Conservation (phyloP, 2,329 filamentous ascomycete species). For the Cladosporium phlei region DNA sequence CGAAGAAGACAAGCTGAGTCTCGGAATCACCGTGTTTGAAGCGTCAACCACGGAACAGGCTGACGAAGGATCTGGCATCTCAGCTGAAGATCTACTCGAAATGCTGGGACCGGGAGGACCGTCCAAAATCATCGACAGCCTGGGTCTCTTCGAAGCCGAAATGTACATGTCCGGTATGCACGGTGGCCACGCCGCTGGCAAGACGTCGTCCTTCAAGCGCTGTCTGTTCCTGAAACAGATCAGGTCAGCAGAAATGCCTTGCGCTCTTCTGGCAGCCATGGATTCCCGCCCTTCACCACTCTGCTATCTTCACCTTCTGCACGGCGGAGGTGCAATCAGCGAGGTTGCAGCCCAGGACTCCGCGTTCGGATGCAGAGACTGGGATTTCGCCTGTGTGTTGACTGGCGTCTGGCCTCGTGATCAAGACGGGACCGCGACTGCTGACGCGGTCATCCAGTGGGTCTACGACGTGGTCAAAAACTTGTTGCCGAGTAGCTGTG, state of each 20-base stretch:
- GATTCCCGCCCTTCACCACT: conserved; percentile 46
- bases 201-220: conserved; percentile 61
- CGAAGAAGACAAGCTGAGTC: conserved; percentile 41
- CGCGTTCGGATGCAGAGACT: conserved; percentile 60
- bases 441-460: conserved; percentile 45
- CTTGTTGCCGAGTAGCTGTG: conserved; percentile 48
- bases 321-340: conserved; percentile 51
- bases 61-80: not conserved
- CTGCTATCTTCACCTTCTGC: conserved; percentile 61
- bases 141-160: conserved; percentile 54
- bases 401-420: conserved; percentile 58
- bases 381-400: conserved; percentile 60
- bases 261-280: conserved; percentile 44
- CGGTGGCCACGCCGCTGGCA: conserved; percentile 53
- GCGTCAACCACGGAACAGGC: conserved; percentile 24
- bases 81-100: not conserved
- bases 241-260: conserved; percentile 32
- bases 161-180: conserved; percentile 60
- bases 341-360: conserved; percentile 44
- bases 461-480: conserved; percentile 50
- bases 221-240: conserved; percentile 57
- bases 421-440: conserved; percentile 43
- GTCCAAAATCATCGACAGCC: conserved; percentile 39
- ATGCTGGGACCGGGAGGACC: not conserved
- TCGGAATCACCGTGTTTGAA: conserved; percentile 52